Conservation (phyloP, 495 filamentous ascomycete species). For the Annulohypoxylon nitens region DNA sequence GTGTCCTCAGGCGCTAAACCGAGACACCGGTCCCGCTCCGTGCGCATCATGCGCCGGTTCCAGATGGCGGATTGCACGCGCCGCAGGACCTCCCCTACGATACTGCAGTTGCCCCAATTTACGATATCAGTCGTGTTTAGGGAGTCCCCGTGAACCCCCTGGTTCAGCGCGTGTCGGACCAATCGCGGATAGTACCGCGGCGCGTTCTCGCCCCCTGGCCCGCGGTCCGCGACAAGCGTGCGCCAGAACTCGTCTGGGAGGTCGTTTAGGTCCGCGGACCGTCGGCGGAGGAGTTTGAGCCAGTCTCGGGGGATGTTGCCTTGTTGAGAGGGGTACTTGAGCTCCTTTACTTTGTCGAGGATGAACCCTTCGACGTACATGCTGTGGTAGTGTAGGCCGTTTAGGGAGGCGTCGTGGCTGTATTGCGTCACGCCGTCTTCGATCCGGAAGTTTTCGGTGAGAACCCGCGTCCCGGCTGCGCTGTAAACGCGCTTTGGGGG, state of each 20-base stretch:
- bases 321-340: constrained; percentile 37
- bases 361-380: constrained; percentile 56
- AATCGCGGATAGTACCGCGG: constrained; percentile 49
- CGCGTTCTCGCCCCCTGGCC: constrained; percentile 48
- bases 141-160: constrained; percentile 45
- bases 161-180: constrained; percentile 39
- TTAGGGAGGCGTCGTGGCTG: not conserved
- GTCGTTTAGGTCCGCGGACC: constrained; percentile 11
- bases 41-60: constrained; percentile 47
- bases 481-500: constrained; percentile 50
- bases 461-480: constrained; percentile 43
- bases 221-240: constrained; percentile 59
- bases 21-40: not conserved
- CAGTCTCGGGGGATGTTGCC: constrained; percentile 37
- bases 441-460: constrained; percentile 45
- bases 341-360: constrained; percentile 48
- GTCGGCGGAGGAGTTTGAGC: constrained; percentile 44
- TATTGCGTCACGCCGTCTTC: constrained; percentile 36
- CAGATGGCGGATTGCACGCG: constrained; percentile 50
- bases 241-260: constrained; percentile 58
- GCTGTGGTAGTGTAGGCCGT: constrained; percentile 51
- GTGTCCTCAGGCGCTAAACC: constrained; percentile 43
- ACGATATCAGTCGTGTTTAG: constrained; percentile 29
- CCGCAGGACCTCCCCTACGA: constrained; percentile 42
- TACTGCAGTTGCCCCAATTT: constrained; percentile 31